Percentiles rank a stretch among this genome's conserved stretches.
Evolutionary conservation across 306 rosid genomes (phyloP).

Genomic region (Crataegus laevigata): DNA sequence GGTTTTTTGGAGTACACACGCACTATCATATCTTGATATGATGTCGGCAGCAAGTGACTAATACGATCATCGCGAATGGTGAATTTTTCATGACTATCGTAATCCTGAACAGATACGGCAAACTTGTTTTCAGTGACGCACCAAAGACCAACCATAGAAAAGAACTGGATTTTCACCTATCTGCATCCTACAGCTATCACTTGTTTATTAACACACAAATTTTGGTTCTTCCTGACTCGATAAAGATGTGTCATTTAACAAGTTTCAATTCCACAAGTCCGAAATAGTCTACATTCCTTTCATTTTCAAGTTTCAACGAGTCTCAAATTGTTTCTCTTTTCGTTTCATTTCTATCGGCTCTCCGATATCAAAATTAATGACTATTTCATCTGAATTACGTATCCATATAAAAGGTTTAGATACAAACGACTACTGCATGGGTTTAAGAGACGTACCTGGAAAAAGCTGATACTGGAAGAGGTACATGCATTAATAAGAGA

Average conservation of each 20-base stretch:
- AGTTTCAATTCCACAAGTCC: too few relatives aligned
- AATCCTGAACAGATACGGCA: conserved; percentile 50
- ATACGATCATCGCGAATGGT: conserved; percentile 55
- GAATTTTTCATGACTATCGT: conserved; percentile 76
- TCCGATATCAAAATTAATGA: neutral
- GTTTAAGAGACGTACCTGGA: conserved; percentile 51
- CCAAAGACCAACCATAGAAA: neutral
- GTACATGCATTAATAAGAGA: conserved; percentile 30
- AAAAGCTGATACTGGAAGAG: conserved; percentile 68
- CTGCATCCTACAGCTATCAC: neutral
- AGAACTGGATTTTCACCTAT: neutral
- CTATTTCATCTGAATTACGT: too few relatives aligned
- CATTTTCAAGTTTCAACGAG: neutral
- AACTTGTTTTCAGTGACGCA: conserved; percentile 10
- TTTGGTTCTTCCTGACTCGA: neutral
- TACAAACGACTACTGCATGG: neutral
- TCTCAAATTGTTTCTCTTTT: neutral
- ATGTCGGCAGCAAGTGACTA: conserved; percentile 89
- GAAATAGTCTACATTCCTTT: too few relatives aligned
- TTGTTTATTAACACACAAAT: neutral
- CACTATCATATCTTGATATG: conserved; percentile 82
- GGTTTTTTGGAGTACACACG: conserved; percentile 92
- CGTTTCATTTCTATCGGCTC: neutral
- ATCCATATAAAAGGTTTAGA: neutral
- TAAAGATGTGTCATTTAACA: neutral